Conservation (phyloP, 306 rosid genomes). For the Carpinus viminea region DNA sequence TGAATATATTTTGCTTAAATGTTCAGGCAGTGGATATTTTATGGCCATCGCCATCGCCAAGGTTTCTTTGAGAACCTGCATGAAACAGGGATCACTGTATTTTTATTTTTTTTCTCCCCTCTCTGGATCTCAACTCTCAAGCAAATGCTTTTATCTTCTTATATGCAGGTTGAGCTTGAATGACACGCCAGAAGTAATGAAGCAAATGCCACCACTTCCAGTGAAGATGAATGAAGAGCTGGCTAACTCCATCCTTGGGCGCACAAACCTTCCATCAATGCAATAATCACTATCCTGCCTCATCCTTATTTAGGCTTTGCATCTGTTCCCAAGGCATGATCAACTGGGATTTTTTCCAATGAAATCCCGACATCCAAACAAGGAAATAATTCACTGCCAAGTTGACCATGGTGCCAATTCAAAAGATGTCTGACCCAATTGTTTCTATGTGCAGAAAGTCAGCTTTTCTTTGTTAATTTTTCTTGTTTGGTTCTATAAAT, state of each 20-base stretch:
- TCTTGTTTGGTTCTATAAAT: conserved; percentile 8
- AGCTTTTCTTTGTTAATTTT: background rate
- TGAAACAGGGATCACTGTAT: background rate
- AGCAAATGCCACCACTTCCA: conserved; percentile 95
- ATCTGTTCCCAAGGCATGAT: conserved; percentile 15
- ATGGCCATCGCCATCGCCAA: background rate
- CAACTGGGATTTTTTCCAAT: conserved; percentile 17
- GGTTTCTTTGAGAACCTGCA: background rate
- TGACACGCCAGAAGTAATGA: conserved; percentile 86
- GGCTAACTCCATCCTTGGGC: conserved; percentile 74
- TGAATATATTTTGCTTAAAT: background rate
- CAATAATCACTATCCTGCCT: conserved; percentile 56
- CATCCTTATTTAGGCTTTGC: conserved; percentile 11
- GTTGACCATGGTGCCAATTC: conserved; percentile 38
- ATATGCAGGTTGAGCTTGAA: conserved; percentile 44
- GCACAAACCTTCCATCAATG: conserved; percentile 47
- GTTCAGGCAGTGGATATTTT: background rate
- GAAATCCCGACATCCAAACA: conserved; percentile 21
- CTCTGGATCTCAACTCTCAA: background rate
- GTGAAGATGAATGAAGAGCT: conserved; percentile 89
- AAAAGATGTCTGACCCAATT: conserved; percentile 25
- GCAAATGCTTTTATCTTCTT: conserved; percentile 15
- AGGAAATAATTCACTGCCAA: conserved; percentile 29
- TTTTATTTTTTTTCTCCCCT: background rate
- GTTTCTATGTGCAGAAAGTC: conserved; percentile 18